Conservation (phyloP, 495 filamentous ascomycete species). For the Lindgomyces ingoldianus region DNA sequence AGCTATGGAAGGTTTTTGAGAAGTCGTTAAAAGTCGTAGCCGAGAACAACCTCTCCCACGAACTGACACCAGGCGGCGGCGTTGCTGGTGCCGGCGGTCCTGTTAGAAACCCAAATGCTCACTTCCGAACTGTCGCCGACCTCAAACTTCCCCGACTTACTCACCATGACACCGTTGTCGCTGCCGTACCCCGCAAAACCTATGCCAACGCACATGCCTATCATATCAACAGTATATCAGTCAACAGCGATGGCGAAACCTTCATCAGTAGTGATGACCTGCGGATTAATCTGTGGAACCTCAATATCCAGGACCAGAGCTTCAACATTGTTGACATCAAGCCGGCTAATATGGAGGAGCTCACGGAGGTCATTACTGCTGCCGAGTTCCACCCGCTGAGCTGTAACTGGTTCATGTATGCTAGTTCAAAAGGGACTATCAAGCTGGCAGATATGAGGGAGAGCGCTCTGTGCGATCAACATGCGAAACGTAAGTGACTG, state of each 20-base stretch:
- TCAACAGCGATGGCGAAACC: constrained; percentile 98
- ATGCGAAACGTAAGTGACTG: constrained; percentile 78
- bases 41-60: constrained; percentile 96
- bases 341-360: constrained; percentile 98
- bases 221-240: constrained; percentile 99
- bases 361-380: constrained; percentile 97
- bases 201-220: constrained; percentile 99
- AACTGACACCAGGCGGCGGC: constrained; percentile 78
- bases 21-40: constrained; percentile 98
- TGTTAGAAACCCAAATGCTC: constrained; percentile 64
- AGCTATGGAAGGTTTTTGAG: constrained; percentile 99
- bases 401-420: constrained; percentile 99
- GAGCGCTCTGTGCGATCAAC: constrained; percentile 92
- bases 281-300: constrained; percentile 96
- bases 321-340: constrained; percentile 99
- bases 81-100: constrained; percentile 73
- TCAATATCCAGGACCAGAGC: constrained; percentile 99
- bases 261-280: constrained; percentile 99
- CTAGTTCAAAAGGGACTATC: constrained; percentile 97
- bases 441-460: constrained; percentile 98
- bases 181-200: constrained; percentile 89
- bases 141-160: constrained; percentile 93
- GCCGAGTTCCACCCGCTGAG: constrained; percentile 96
- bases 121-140: constrained; percentile 77
- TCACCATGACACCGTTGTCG: constrained; percentile 97